Conservation (phyloP, 768 basidiomycete genomes). For the Lactarius pseudohatsudake region DNA sequence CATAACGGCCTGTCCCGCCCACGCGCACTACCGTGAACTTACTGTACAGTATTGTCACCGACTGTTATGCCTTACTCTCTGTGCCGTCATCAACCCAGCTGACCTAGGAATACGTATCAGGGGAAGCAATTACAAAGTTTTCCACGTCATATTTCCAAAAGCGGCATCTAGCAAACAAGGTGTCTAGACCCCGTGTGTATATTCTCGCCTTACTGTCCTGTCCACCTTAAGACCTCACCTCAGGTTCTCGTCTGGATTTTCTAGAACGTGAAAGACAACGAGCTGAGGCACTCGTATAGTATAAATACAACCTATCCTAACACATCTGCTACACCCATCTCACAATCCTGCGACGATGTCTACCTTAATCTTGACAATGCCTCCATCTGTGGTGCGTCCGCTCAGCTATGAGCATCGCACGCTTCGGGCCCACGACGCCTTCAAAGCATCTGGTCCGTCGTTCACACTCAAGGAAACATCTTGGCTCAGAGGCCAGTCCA, state of each 20-base stretch:
- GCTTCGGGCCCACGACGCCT: conserved; percentile 5
- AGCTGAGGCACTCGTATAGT: not conserved
- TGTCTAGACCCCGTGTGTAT: not conserved
- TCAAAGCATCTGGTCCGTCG: conserved; percentile 9
- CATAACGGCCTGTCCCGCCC: not conserved
- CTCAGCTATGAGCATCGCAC: conserved; percentile 19
- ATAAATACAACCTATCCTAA: not conserved
- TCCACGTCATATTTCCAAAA: conserved; percentile 4
- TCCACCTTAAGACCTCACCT: not conserved
- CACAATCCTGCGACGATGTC: conserved; percentile 4
- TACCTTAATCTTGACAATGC: conserved; percentile 19
- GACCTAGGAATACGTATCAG: not conserved
- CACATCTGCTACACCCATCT: not conserved
- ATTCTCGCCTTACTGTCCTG: not conserved
- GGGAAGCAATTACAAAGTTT: not conserved
- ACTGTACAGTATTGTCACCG: not conserved
- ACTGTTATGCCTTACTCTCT: not conserved
- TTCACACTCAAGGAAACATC: conserved; percentile 9
- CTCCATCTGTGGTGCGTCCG: conserved; percentile 4
- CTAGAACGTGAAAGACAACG: not conserved
- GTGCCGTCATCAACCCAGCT: not conserved
- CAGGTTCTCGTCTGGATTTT: not conserved
- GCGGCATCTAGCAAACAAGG: not conserved
- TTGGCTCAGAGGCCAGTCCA: conserved; percentile 20
- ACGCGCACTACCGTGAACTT: not conserved